phyloP scores from a whole-genome alignment of 176 grass and related monocot species.

The Tuctoria greenei region DNA sequence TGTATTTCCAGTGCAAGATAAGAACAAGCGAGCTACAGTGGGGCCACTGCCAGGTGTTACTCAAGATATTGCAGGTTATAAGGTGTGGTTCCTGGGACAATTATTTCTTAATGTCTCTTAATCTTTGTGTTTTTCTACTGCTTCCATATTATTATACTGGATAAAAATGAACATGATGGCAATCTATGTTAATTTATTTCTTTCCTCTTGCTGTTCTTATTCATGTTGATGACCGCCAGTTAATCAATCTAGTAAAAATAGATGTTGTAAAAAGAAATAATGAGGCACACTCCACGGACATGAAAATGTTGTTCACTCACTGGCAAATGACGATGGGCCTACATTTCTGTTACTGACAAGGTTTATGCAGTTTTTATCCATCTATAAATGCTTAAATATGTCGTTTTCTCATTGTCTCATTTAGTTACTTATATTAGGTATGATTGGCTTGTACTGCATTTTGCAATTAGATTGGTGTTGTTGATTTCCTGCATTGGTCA shows the following conservation, averaged over 20 bases:
- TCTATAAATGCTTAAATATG: background rate
- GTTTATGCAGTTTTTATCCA: background rate
- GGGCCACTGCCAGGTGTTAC: slow-evolving; percentile 95
- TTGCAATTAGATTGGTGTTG: background rate
- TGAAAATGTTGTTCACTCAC: background rate
- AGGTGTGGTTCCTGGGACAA: slow-evolving; percentile 39
- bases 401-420: background rate
- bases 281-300: background rate
- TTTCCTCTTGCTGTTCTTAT: background rate
- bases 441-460: background rate
- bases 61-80: slow-evolving; percentile 96
- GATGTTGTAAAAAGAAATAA: background rate
- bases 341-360: background rate
- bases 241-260: background rate
- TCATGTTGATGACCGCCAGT: background rate
- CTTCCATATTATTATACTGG: background rate
- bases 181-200: background rate
- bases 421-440: background rate
- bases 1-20: slow-evolving; percentile 64
- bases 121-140: background rate
- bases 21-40: slow-evolving; percentile 75
- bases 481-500: background rate
- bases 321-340: background rate
- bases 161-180: background rate
- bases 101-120: background rate